Evolutionary conservation across 2,329 filamentous ascomycete species (phyloP).

Genomic region (Microcyclospora pomicola): DNA sequence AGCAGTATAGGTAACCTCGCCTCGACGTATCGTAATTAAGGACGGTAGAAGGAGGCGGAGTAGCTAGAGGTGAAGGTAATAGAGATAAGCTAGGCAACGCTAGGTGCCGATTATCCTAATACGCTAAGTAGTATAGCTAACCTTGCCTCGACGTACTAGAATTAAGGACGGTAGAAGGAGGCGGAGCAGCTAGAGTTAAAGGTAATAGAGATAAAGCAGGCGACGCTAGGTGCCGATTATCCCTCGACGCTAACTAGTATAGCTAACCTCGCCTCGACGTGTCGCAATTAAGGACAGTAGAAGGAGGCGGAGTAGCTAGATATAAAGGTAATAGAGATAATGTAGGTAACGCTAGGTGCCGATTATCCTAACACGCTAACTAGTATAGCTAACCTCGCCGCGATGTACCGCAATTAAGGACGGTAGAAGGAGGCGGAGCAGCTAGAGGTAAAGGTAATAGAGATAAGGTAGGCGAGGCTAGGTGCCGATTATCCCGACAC

Average conservation of each 20-base stretch:
- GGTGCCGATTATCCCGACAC: conserved; percentile 5
- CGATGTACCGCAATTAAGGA: neutral
- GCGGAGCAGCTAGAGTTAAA: neutral
- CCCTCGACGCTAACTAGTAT: conserved; percentile 3
- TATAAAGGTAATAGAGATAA: neutral
- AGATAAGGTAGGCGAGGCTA: conserved; percentile 1
- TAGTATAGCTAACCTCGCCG: neutral
- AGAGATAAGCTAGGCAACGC: too few relatives aligned
- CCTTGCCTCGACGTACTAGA: too few relatives aligned
- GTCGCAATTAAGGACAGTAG: neutral
- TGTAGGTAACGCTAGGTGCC: conserved; percentile 1
- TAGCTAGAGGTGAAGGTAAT: too few relatives aligned
- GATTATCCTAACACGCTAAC: conserved; percentile 5
- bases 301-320: conserved; percentile 5
- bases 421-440: conserved; percentile 3
- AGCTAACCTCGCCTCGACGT: conserved; percentile 3
- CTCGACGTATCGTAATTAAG: conserved; percentile 2
- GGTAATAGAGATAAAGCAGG: neutral
- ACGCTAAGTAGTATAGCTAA: too few relatives aligned
- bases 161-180: conserved; percentile 2
- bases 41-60: conserved; percentile 4
- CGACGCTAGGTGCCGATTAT: conserved; percentile 5
- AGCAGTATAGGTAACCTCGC: conserved; percentile 5
- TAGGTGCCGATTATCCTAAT: too few relatives aligned
- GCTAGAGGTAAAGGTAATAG: conserved; percentile 1